Evolutionary conservation across 208 protist species (phyloP).

Genomic region (Leishmania arabica): DNA sequence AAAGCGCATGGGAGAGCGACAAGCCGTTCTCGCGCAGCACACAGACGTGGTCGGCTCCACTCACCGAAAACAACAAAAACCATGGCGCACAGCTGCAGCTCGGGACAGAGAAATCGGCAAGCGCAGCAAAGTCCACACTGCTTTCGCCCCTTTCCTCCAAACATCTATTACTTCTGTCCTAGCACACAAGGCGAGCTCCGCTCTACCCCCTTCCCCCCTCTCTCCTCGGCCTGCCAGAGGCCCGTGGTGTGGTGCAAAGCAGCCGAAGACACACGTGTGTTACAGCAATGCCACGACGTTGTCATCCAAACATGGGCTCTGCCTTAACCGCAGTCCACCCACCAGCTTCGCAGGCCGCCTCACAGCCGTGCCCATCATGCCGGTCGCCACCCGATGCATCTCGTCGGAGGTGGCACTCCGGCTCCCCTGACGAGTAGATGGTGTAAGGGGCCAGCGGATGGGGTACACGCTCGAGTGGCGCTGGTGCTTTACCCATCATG

Average conservation of each 20-base stretch:
- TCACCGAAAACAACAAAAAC: background rate
- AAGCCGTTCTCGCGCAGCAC: conserved; percentile 4
- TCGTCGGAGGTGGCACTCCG: background rate
- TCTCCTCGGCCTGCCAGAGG: background rate
- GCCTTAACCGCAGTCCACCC: background rate
- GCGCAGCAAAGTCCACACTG: background rate
- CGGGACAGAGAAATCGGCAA: background rate
- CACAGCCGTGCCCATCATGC: background rate
- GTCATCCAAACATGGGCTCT: background rate
- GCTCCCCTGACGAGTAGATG: background rate
- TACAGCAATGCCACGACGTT: background rate
- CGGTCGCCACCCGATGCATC: background rate
- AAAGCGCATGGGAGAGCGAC: conserved; percentile 4
- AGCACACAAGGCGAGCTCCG: background rate
- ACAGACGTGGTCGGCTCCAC: conserved; percentile 43
- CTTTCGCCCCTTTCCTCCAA: background rate
- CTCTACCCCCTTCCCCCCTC: background rate
- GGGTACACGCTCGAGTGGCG: background rate
- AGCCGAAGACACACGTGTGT: background rate
- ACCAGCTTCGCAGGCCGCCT: no score
- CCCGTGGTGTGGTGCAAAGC: background rate
- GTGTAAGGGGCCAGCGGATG: background rate
- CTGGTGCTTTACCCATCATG: background rate
- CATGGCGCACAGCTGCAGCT: background rate
- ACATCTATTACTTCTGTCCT: background rate